Evolutionary conservation across 345 rosid species (phyloP).

Genomic region (Lepidium africanum): DNA sequence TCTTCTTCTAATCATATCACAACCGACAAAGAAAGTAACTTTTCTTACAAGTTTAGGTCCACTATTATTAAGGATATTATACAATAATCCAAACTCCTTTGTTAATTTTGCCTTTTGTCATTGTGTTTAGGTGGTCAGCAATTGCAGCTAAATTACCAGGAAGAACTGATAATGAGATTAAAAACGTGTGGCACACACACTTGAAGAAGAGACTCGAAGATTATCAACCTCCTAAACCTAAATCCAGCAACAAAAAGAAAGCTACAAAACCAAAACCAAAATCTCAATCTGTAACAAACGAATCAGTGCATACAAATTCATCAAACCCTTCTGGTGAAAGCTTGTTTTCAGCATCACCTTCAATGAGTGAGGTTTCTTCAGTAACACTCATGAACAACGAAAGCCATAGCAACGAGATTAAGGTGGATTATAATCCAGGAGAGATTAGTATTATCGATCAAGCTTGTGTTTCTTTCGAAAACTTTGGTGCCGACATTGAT

Average conservation of each 20-base stretch:
- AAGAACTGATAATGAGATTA: constrained; percentile 87
- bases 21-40: not conserved
- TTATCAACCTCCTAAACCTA: constrained; percentile 21
- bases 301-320: constrained; percentile 21
- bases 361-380: constrained; percentile 47
- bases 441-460: constrained; percentile 11
- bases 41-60: constrained; percentile 6
- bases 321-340: constrained; percentile 3
- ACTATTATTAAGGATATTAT: not conserved
- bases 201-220: constrained; percentile 61
- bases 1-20: not conserved
- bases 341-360: constrained; percentile 40
- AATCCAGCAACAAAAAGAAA: constrained; percentile 16
- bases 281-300: not conserved
- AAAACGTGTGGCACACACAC: constrained; percentile 92
- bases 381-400: constrained; percentile 17
- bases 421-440: constrained; percentile 12
- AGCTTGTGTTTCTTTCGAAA: constrained; percentile 27
- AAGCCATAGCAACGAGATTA: constrained; percentile 11
- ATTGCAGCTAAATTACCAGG: constrained; percentile 80
- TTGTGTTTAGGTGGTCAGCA: constrained; percentile 64
- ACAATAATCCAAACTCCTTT: not conserved
- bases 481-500: constrained; percentile 41
- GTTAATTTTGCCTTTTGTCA: not conserved
- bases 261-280: constrained; percentile 6